Percentiles rank a stretch among this genome's conserved stretches.
Conservation (phyloP, 2,329 filamentous ascomycete genomes). For the Colletotrichum salicis region DNA sequence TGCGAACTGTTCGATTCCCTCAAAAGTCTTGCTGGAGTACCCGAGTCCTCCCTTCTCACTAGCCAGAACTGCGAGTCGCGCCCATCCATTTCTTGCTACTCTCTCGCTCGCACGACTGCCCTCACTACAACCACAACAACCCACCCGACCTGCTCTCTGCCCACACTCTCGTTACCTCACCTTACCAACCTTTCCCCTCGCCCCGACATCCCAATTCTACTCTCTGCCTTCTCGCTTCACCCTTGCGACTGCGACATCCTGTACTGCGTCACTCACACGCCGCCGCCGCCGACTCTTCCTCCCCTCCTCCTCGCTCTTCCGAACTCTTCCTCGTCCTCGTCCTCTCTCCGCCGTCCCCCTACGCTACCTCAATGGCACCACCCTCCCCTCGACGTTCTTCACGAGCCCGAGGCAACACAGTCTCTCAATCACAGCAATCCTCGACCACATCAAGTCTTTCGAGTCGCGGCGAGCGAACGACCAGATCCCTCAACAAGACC, state of each 20-base stretch:
- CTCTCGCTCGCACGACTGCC: constrained; percentile 29
- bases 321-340: constrained; percentile 37
- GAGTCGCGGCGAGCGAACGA: constrained; percentile 78
- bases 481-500: constrained; percentile 77
- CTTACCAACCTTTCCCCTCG: constrained; percentile 37
- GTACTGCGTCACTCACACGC: constrained; percentile 45
- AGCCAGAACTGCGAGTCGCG: constrained; percentile 34
- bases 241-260: constrained; percentile 45
- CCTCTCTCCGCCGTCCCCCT: constrained; percentile 23
- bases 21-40: constrained; percentile 32
- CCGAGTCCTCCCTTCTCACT: constrained; percentile 35
- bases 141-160: constrained; percentile 27
- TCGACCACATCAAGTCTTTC: constrained; percentile 83
- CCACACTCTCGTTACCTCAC: constrained; percentile 25
- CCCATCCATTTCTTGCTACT: constrained; percentile 34
- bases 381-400: constrained; percentile 86
- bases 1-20: constrained; percentile 36
- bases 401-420: constrained; percentile 82
- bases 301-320: constrained; percentile 41
- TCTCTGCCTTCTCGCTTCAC: constrained; percentile 39
- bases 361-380: constrained; percentile 64
- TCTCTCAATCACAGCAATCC: constrained; percentile 80
- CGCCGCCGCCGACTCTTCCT: constrained; percentile 42
- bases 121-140: constrained; percentile 34
- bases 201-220: constrained; percentile 42